Percentiles rank a stretch among this genome's conserved stretches.
phyloP scores from a whole-genome alignment of 1,139 yeast genomes.

The Candida sp. region DNA sequence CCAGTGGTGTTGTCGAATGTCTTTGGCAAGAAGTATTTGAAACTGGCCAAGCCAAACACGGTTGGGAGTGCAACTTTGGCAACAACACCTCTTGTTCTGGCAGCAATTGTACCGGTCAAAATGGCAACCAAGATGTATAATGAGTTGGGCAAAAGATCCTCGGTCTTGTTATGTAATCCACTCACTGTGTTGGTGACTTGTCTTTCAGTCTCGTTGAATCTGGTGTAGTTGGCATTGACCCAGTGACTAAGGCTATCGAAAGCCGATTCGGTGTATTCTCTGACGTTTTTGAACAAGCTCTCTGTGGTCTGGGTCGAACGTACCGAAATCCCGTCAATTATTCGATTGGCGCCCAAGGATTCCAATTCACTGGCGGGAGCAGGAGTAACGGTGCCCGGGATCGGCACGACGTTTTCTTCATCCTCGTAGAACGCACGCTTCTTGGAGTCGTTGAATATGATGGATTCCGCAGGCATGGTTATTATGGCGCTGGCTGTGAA shows the following conservation, averaged over 20 bases:
- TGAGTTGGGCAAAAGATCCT: slow-evolving; percentile 78
- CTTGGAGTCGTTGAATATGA: slow-evolving; percentile 25
- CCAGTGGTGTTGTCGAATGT: slow-evolving; percentile 71
- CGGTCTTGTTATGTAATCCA: slow-evolving; percentile 69
- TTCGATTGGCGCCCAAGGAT: slow-evolving; percentile 43
- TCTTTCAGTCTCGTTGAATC: slow-evolving; percentile 65
- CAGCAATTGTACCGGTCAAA: slow-evolving; percentile 77
- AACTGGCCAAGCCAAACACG: slow-evolving; percentile 68
- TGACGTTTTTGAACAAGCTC: slow-evolving; percentile 46
- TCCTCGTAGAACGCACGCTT: slow-evolving; percentile 66
- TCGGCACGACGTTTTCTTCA: slow-evolving; percentile 52
- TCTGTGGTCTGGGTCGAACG: slow-evolving; percentile 57
- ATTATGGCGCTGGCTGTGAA: slow-evolving; percentile 12
- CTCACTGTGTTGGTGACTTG: slow-evolving; percentile 70
- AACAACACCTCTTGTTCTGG: slow-evolving; percentile 71
- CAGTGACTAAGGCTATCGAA: slow-evolving; percentile 22
- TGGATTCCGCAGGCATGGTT: slow-evolving; percentile 1
- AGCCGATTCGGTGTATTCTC: slow-evolving; percentile 33
- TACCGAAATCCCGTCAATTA: slow-evolving; percentile 62
- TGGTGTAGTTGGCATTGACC: slow-evolving; percentile 43
- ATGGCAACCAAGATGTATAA: slow-evolving; percentile 76
- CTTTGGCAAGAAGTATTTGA: slow-evolving; percentile 75
- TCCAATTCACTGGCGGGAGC: slow-evolving; percentile 52
- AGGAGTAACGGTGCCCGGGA: slow-evolving; percentile 59
- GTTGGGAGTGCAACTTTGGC: slow-evolving; percentile 68